These are phyloP conservation scores for Thalia dealbata DNA, from an alignment of 176 grass and related monocot species.

Conservation along the genomic window DNA sequence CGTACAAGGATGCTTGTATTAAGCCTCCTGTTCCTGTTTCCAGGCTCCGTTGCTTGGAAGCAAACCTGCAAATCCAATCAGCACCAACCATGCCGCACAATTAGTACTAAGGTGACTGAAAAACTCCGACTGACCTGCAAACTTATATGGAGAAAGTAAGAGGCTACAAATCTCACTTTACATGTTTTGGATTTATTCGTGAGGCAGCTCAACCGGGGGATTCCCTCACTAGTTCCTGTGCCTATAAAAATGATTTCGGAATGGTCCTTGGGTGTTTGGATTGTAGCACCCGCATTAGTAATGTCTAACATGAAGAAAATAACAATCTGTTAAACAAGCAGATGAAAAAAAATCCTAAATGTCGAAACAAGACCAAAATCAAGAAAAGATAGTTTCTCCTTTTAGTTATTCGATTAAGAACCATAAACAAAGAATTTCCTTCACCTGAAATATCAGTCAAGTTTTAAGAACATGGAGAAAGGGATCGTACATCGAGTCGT, in stretches of 20 bases:
- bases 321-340: background rate
- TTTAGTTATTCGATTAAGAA: too few relatives aligned
- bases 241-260: constrained; percentile 94
- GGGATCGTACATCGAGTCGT: background rate
- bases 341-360: background rate
- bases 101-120: constrained; percentile 6
- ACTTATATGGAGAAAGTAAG: background rate
- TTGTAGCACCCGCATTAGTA: background rate
- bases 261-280: background rate
- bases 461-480: background rate
- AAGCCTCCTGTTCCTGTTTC: constrained; percentile 66
- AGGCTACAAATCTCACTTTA: constrained; percentile 25
- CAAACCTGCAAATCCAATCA: constrained; percentile 49
- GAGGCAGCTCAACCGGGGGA: constrained; percentile 87
- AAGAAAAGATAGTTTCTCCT: too few relatives aligned
- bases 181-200: constrained; percentile 58
- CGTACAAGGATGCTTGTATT: constrained; percentile 76
- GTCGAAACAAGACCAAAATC: too few relatives aligned
- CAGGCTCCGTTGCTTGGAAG: constrained; percentile 43
- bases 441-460: background rate
- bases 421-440: background rate
- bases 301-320: constrained; percentile 8
- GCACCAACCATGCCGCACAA: background rate
- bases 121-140: background rate
- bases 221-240: constrained; percentile 87